Percentiles rank a stretch among this genome's conserved stretches.
These are phyloP conservation scores for Mucor mucedo DNA, from an alignment of 371 early-diverging fungal genomes.

Conservation along the genomic window DNA sequence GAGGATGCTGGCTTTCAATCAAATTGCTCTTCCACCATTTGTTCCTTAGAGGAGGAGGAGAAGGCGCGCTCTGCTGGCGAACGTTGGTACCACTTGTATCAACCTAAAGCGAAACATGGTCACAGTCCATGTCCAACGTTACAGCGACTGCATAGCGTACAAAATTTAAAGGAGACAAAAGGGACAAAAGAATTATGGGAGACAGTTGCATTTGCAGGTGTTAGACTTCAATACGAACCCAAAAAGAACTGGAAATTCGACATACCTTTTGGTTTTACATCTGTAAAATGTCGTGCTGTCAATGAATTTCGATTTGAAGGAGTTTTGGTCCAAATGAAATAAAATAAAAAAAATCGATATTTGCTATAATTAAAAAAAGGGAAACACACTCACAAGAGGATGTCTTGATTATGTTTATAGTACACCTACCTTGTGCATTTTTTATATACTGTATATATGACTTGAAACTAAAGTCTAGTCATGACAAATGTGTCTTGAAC, in stretches of 20 bases:
- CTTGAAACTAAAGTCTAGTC: too few relatives aligned
- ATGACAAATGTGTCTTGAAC: too few relatives aligned
- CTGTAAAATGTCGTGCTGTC: constrained; percentile 16
- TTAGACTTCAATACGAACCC: constrained; percentile 14
- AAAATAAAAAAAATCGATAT: background rate
- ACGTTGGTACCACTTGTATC: constrained; percentile 27
- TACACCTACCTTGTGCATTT: too few relatives aligned
- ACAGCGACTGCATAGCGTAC: constrained; percentile 2
- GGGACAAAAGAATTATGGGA: constrained; percentile 15
- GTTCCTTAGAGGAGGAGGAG: constrained; percentile 19
- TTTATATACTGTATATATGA: too few relatives aligned
- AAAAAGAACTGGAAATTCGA: constrained; percentile 20
- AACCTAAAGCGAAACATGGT: background rate
- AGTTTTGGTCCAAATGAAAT: background rate
- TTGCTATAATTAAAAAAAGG: too few relatives aligned
- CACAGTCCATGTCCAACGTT: background rate
- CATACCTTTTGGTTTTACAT: constrained; percentile 18
- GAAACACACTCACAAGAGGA: too few relatives aligned
- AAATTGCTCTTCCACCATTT: constrained; percentile 7
- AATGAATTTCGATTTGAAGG: constrained; percentile 18
- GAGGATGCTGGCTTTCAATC: constrained; percentile 25
- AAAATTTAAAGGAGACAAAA: constrained; percentile 1
- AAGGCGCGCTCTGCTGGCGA: background rate
- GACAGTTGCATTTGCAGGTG: constrained; percentile 11
- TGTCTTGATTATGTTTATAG: too few relatives aligned